phyloP scores from a whole-genome alignment of 2,329 filamentous ascomycete genomes.

The Colletotrichum truncatum region DNA sequence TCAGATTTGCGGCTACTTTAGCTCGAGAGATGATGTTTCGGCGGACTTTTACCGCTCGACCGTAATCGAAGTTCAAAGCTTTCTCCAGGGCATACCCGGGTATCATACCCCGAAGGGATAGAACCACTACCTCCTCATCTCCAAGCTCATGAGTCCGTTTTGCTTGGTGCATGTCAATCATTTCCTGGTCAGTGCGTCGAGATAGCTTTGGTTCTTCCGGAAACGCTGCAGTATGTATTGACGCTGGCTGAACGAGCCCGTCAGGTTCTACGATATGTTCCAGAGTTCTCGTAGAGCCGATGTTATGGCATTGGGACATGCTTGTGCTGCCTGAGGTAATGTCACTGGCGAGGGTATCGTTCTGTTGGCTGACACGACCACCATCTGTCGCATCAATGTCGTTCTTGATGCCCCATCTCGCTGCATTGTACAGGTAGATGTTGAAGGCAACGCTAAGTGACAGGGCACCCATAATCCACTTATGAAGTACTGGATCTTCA shows the following conservation, averaged over 20 bases:
- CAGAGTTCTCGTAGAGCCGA: slow-evolving; percentile 51
- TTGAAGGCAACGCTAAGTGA: slow-evolving; percentile 94
- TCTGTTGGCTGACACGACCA: slow-evolving; percentile 64
- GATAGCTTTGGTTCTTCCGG: slow-evolving; percentile 68
- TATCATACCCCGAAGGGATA: slow-evolving; percentile 90
- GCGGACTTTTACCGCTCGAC: slow-evolving; percentile 92
- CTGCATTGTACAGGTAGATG: slow-evolving; percentile 97
- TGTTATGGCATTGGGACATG: slow-evolving; percentile 64
- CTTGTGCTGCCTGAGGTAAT: slow-evolving; percentile 61
- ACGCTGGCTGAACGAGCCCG: slow-evolving; percentile 62
- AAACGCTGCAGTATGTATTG: slow-evolving; percentile 34
- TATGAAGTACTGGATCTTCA: slow-evolving; percentile 94
- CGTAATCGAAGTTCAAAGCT: too few relatives aligned
- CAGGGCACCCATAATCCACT: slow-evolving; percentile 94
- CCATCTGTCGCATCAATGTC: slow-evolving; percentile 73
- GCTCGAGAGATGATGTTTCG: slow-evolving; percentile 88
- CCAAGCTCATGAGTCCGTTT: slow-evolving; percentile 80
- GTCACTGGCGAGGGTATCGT: slow-evolving; percentile 71
- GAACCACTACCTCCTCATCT: slow-evolving; percentile 85
- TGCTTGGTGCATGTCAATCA: slow-evolving; percentile 82
- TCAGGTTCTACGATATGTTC: slow-evolving; percentile 66
- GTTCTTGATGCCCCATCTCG: slow-evolving; percentile 96
- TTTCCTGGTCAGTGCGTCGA: slow-evolving; percentile 80
- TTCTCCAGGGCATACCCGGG: slow-evolving; percentile 90
- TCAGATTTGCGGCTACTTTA: slow-evolving; percentile 80